phyloP scores from a whole-genome alignment of 176 grass and related monocot genomes.

The Zea mays region Zm-B73-REFERENCE-NAM-5.0 NC_050098.1:6860501-6861000 shows the following conservation, averaged over 20 bases:
- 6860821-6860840: conserved; percentile 7
- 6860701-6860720: neutral
- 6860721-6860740: neutral
- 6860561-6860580: neutral
- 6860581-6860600: neutral
- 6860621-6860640: conserved; percentile 14
- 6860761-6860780: neutral
- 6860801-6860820: neutral
- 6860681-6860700: neutral
- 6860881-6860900: neutral
- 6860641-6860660: neutral
- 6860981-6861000: neutral
- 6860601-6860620: neutral
- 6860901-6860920: neutral
- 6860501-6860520: no score
- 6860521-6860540: no score
- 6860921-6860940: neutral
- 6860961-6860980: conserved; percentile 44
- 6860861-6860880: neutral
- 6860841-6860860: neutral
- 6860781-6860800: neutral
- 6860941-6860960: conserved; percentile 36
- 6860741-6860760: neutral
- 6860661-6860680: neutral
- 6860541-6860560: no score